Base-by-base conservation (phyloP, 2,329 filamentous ascomycete genomes). In the Trichophyton equinum region DNA sequence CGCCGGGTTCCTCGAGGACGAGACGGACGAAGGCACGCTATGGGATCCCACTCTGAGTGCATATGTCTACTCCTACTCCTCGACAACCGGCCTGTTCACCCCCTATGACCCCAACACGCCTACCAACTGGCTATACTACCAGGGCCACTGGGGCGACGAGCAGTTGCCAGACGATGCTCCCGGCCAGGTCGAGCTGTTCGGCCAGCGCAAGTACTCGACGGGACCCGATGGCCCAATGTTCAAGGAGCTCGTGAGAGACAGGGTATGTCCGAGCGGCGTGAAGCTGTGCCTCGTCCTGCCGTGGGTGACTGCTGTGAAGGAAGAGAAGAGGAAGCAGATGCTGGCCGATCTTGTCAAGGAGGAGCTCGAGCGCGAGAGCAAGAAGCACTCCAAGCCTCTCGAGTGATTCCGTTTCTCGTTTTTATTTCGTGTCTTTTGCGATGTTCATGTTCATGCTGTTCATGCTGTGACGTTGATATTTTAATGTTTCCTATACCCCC, bases 221-320 rank as follows among this genome's bases (percentile, higher is more conserved):
- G 85, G 85, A 0, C 85, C 85, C 0, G 84, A 81, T 20, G 85
- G 85, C 1, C 84, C 84, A 0, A 74, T 73, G 62, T 79, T 82
- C 64, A 86, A 87, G 72, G 72, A 79, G 57, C 67, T 87, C 64
- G 77, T 80, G 61, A 71, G 85, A 59, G 75, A 70, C 44, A 71
- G 81, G 47, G 77, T 86, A 2, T 87, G 84, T 72, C 82, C 82
- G 0, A 76, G 79, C 2, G 53, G 55, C n/a, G 40, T 57, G 25
- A 57, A 30, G 38, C 55, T 42, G 30, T 57, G 55, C 15, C 55
- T 57, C 18, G 55, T 57, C n/a, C 38, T 57, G 38, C 55, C 55
- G 38, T 57, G 55, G 55, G 33, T 57, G 55, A 57, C 55, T 40
- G 55, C 55, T 11, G 33, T 38, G 30, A 57, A 22, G 11, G 55